Conservation (phyloP, 78 protist species). For the Planoprotostelium fungivorum region DNA sequence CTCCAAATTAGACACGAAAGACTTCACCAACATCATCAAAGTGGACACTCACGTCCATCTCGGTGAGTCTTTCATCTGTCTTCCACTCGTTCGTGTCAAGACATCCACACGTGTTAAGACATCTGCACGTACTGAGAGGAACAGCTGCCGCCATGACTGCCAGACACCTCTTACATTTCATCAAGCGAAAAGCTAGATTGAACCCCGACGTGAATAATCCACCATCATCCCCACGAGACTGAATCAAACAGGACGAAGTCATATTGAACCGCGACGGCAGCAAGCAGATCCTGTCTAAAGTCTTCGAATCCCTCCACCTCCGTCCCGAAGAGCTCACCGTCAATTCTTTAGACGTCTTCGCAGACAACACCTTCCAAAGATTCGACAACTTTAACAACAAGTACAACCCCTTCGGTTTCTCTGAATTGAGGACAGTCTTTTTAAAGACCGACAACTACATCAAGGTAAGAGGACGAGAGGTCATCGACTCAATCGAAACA, state of each 20-base stretch:
- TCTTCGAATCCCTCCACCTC: background rate
- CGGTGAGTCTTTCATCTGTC: no score
- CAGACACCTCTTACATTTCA: background rate
- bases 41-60: background rate
- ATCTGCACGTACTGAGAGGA: no score
- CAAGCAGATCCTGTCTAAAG: background rate
- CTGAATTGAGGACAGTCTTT: slow-evolving; percentile 75
- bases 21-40: background rate
- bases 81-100: no score
- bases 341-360: background rate
- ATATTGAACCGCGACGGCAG: background rate
- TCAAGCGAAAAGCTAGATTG: background rate
- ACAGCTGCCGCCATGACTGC: background rate
- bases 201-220: background rate
- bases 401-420: slow-evolving; percentile 76
- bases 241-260: background rate
- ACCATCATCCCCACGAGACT: background rate
- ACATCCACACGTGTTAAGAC: no score
- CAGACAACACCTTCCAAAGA: slow-evolving; percentile 46
- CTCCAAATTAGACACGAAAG: no score
- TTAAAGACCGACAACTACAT: slow-evolving; percentile 87
- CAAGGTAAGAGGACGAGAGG: slow-evolving; percentile 44
- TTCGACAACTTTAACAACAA: slow-evolving; percentile 86
- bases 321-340: background rate
- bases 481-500: slow-evolving; percentile 22